Percentiles rank a stretch among this genome's conserved stretches.
These are phyloP conservation scores for Diaporthe helianthi DNA, from an alignment of 2,329 filamentous ascomycete species.

Conservation along the genomic window DNA sequence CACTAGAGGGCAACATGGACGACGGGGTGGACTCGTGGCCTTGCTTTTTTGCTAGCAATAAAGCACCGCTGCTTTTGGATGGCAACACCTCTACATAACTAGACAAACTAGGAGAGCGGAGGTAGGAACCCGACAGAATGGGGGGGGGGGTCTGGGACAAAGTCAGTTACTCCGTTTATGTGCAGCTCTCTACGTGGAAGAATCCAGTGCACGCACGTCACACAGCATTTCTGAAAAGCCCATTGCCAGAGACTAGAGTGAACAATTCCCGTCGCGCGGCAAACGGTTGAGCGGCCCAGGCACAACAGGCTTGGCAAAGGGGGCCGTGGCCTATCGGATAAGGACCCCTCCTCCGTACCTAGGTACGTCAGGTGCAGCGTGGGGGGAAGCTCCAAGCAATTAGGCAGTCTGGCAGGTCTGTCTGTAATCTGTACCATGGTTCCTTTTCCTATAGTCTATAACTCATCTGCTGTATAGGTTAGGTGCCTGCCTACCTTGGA, in stretches of 20 bases:
- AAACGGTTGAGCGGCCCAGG: neutral
- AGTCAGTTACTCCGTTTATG: too few species aligned
- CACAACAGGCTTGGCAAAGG: conserved; percentile 20
- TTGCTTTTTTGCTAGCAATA: conserved; percentile 1
- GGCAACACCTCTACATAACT: too few species aligned
- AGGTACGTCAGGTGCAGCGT: conserved; percentile 5
- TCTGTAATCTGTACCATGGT: too few species aligned
- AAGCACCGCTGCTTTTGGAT: neutral
- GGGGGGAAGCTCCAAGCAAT: neutral
- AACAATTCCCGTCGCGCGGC: neutral
- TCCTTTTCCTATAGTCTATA: too few species aligned
- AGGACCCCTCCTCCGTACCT: neutral
- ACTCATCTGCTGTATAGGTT: too few species aligned
- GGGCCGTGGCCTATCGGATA: neutral
- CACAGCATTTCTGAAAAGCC: conserved; percentile 14
- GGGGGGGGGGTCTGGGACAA: too few species aligned
- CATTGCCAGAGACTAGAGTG: neutral
- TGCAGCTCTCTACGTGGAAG: too few species aligned
- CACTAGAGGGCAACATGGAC: neutral
- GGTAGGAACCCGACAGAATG: neutral
- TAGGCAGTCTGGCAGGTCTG: too few species aligned
- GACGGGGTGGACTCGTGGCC: neutral
- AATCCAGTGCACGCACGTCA: neutral
- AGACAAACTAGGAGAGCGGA: neutral
- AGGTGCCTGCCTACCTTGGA: too few species aligned